Conservation (phyloP, 768 basidiomycete genomes). For the Glaciozyma martinii region DNA sequence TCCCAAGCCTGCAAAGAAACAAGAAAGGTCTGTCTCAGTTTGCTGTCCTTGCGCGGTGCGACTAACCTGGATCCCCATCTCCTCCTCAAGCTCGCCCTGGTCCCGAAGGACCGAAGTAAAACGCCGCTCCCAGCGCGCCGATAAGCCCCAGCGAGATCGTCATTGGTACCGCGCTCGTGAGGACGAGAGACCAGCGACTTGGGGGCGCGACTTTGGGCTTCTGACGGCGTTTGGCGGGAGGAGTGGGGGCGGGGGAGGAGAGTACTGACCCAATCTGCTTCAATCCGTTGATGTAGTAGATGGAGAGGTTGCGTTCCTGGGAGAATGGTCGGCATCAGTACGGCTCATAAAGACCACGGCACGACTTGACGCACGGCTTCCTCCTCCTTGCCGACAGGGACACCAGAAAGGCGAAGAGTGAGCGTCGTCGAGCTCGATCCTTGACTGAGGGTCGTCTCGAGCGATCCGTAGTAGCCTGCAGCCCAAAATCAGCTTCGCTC, state of each 20-base stretch:
- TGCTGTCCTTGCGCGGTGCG: not conserved
- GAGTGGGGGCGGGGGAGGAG: not conserved
- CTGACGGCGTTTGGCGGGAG: not conserved
- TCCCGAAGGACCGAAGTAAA: conserved; percentile 32
- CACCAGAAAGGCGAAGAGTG: conserved; percentile 29
- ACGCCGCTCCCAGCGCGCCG: conserved; percentile 21
- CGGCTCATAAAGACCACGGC: no score
- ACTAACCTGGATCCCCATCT: not conserved
- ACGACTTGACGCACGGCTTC: conserved; percentile 28
- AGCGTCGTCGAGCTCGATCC: conserved; percentile 32
- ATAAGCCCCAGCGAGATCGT: conserved; percentile 26
- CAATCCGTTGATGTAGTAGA: conserved; percentile 21
- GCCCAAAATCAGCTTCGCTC: not conserved
- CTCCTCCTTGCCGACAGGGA: conserved; percentile 35
- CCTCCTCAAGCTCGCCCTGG: conserved; percentile 9
- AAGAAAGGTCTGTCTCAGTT: not conserved
- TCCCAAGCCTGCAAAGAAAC: conserved; percentile 14
- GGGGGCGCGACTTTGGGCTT: conserved; percentile 1
- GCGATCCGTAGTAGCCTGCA: conserved; percentile 30
- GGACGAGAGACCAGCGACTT: conserved; percentile 18
- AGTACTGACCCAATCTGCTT: conserved; percentile 25
- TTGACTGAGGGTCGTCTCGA: conserved; percentile 29
- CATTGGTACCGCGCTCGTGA: conserved; percentile 15
- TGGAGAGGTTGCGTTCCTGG: conserved; percentile 7
- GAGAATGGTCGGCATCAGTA: not conserved